Conservation (phyloP, 306 rosid species). For the Vigna radiata region DNA sequence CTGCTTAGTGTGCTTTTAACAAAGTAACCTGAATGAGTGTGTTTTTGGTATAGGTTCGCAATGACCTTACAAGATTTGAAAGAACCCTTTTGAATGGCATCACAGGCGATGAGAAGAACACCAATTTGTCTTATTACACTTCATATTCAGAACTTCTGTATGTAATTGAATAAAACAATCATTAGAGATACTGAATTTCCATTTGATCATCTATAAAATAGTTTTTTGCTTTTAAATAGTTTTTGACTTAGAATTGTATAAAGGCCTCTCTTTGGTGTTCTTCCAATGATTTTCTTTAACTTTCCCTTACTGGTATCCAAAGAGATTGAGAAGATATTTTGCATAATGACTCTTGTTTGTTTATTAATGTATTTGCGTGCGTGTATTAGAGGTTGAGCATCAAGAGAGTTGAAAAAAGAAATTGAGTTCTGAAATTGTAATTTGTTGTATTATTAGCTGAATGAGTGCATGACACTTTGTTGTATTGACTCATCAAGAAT, state of each 20-base stretch:
- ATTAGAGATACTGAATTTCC: neutral
- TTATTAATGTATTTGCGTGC: neutral
- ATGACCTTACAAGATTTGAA: conserved; percentile 6
- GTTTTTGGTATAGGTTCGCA: conserved; percentile 22
- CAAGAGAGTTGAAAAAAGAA: neutral
- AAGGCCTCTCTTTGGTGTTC: conserved; percentile 7
- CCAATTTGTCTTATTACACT: conserved; percentile 13
- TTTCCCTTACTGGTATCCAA: neutral
- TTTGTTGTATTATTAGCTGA: neutral
- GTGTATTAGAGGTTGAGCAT: neutral
- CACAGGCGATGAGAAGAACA: neutral
- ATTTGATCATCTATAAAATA: neutral
- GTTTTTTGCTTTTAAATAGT: neutral
- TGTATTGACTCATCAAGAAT: too few relatives aligned
- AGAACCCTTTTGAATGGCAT: conserved; percentile 28
- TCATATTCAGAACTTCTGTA: conserved; percentile 14
- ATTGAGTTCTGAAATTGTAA: neutral
- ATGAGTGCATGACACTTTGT: neutral
- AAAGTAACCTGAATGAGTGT: conserved; percentile 2
- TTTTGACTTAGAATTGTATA: neutral
- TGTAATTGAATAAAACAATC: neutral
- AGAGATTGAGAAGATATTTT: conserved; percentile 8
- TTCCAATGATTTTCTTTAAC: conserved; percentile 4
- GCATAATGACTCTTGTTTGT: conserved; percentile 7
- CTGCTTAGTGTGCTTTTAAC: neutral